Evolutionary conservation across 176 grass and related monocot genomes (phyloP), one percentile per base, ranked within the genome.

Genomic region (Canna indica): DNA sequence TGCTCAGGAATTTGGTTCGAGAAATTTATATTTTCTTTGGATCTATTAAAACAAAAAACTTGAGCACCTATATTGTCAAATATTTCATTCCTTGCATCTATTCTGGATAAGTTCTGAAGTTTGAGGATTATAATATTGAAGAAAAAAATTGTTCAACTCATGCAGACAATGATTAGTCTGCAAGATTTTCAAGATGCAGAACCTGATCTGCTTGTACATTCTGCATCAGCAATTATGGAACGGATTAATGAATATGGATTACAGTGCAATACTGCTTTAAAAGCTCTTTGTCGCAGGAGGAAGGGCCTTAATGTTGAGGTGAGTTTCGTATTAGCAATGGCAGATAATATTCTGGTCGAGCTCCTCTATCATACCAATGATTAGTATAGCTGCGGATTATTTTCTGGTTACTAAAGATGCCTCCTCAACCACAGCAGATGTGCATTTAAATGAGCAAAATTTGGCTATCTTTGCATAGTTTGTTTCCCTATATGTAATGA

Each of bases 111-210:
- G 16, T 31, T 9, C 42, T 36, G 20, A 25, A 73, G 53, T 34
- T 47, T 26, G 3, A 69, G 44, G 47, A 11, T 4, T 62, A 34
- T 62, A 31, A 33, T 32, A 27, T 62, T 32, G 33, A 18, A 62
- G n/a, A n/a, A 58, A 13, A 29, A 18, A 57, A 66, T 30, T 25
- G 2, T 28, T 64, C 59, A 66, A 38, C 30, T 50, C 16, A 62
- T 83, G 72, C 85, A 84, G 94, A 82, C 69, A 63, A 78, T 76
- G 81, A 83, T 96, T 74, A 82, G 74, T 82, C 77, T 85, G 66
- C 85, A 88, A 85, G 88, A 91, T 70, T 99, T 99, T 67, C 80
- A 85, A 71, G 94, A 99, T 81, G 83, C 86, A 61, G 89, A 99
- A 73, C 84, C 94, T 77, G 94, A 99, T 82, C 58, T 74, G 80